Conservation (phyloP, 495 filamentous ascomycete genomes). For the Apodospora peruviana region DNA sequence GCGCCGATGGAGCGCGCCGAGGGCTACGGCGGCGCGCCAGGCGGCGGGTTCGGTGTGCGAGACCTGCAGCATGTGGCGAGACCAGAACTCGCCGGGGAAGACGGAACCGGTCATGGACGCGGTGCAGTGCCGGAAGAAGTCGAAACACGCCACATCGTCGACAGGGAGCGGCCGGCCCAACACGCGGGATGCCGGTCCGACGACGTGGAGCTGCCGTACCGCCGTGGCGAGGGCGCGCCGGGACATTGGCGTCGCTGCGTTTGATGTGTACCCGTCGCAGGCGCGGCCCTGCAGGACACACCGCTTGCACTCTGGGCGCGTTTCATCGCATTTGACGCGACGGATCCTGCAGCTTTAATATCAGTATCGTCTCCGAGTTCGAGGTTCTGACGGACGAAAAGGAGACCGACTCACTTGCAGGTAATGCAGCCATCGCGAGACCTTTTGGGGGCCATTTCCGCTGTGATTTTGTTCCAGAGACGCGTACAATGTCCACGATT, state of each 20-base stretch:
- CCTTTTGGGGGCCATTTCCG: neutral
- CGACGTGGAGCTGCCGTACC: constrained; percentile 33
- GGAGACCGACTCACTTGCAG: constrained; percentile 8
- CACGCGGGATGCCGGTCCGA: constrained; percentile 30
- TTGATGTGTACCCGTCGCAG: constrained; percentile 29
- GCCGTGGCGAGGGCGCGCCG: constrained; percentile 18
- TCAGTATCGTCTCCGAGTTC: neutral
- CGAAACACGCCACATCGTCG: constrained; percentile 20
- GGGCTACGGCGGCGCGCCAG: constrained; percentile 48
- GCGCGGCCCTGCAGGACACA: constrained; percentile 23
- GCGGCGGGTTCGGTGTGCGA: constrained; percentile 47
- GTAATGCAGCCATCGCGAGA: constrained; percentile 18
- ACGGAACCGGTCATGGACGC: constrained; percentile 10
- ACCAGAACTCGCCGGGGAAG: constrained; percentile 42
- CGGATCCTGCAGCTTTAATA: constrained; percentile 15
- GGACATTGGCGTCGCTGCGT: constrained; percentile 19
- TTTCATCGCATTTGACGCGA: constrained; percentile 37
- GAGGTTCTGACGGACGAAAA: neutral
- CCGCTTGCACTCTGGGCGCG: constrained; percentile 24
- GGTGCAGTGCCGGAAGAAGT: constrained; percentile 21
- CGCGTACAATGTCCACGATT: too few species aligned
- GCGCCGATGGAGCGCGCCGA: constrained; percentile 27
- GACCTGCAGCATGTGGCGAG: constrained; percentile 43
- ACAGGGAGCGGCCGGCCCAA: constrained; percentile 35
- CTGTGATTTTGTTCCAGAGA: too few species aligned